Evolutionary conservation across 1,284 basidiomycete genomes (phyloP).

Genomic region (Ustilago nuda): DNA sequence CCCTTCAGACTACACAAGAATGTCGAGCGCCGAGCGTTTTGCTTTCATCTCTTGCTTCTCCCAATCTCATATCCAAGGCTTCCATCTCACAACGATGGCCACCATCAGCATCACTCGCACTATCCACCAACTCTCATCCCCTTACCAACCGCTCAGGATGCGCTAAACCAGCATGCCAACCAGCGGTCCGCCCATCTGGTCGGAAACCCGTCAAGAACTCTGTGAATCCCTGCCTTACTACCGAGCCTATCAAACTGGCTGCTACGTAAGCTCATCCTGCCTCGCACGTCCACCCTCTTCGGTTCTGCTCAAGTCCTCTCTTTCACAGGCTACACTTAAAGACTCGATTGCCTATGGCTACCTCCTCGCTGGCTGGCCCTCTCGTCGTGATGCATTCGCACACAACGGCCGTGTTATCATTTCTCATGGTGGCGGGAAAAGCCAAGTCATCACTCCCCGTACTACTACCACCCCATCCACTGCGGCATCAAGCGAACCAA

Average conservation of each 20-base stretch:
- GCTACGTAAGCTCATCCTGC: conserved; percentile 29
- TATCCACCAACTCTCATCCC: background rate
- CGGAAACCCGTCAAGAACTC: conserved; percentile 54
- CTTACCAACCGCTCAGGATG: background rate
- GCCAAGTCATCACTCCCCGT: conserved; percentile 10
- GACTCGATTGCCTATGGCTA: conserved; percentile 50
- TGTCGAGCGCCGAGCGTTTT: too few species aligned
- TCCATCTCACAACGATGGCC: too few species aligned
- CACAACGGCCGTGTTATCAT: conserved; percentile 49
- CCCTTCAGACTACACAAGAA: background rate
- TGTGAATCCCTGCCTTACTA: conserved; percentile 57
- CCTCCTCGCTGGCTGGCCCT: conserved; percentile 51
- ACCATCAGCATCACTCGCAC: too few species aligned
- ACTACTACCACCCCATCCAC: background rate
- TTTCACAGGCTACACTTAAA: conserved; percentile 3
- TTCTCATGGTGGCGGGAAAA: conserved; percentile 52
- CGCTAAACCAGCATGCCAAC: conserved; percentile 11
- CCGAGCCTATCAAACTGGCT: conserved; percentile 51
- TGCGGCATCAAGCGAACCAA: conserved; percentile 1
- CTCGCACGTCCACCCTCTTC: conserved; percentile 19
- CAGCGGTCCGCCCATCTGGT: conserved; percentile 44
- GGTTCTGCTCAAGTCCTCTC: background rate
- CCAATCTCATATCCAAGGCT: too few species aligned
- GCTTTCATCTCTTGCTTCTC: too few species aligned
- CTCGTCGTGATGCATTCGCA: conserved; percentile 44